phyloP scores from a whole-genome alignment of 345 rosid genomes.

The Salix suchowensis region DNA sequence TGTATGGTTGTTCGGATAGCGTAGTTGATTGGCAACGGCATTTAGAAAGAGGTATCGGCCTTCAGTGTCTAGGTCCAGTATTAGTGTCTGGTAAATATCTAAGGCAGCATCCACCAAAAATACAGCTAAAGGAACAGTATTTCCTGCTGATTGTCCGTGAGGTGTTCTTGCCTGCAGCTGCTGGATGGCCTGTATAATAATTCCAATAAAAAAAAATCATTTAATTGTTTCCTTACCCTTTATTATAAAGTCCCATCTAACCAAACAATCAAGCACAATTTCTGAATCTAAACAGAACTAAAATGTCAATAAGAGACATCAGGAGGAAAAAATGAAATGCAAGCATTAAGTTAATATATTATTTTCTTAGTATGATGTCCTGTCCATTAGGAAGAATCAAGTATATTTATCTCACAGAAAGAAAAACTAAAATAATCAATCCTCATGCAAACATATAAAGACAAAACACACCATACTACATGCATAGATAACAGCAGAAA shows the following conservation, averaged over 20 bases:
- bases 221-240: not conserved
- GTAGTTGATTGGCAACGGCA: slow-evolving; percentile 92
- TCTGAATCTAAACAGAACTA: not conserved
- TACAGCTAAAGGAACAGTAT: slow-evolving; percentile 37
- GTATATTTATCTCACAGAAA: not conserved
- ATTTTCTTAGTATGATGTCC: not conserved
- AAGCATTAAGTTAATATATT: not conserved
- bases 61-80: slow-evolving; percentile 83
- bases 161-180: slow-evolving; percentile 68
- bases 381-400: not conserved
- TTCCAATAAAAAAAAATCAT: not conserved
- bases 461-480: not conserved
- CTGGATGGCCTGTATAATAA: slow-evolving; percentile 56
- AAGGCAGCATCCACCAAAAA: slow-evolving; percentile 67
- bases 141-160: slow-evolving; percentile 58
- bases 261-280: not conserved
- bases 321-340: not conserved
- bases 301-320: not conserved
- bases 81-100: slow-evolving; percentile 77
- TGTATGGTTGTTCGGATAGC: slow-evolving; percentile 97
- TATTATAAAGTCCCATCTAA: not conserved
- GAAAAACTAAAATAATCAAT: not conserved
- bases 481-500: not conserved
- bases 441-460: not conserved
- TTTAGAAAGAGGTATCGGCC: slow-evolving; percentile 95